Evolutionary conservation across 2,329 filamentous ascomycete genomes (phyloP).

Genomic region (Huntiella decipiens): DNA sequence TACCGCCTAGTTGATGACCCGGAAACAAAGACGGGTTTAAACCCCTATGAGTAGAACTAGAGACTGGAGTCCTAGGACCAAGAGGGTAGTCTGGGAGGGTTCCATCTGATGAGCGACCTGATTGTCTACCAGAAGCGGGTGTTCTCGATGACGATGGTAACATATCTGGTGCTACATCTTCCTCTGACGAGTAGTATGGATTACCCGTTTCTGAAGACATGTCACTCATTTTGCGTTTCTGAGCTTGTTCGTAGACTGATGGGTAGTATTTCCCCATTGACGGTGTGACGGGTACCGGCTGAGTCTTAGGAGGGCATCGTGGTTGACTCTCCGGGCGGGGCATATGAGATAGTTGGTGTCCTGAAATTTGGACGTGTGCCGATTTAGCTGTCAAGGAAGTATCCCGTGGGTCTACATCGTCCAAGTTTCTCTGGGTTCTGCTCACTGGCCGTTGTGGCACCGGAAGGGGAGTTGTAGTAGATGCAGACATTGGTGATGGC

Average conservation of each 20-base stretch:
- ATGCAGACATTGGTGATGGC: slow-evolving; percentile 3
- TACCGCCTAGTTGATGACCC: not conserved
- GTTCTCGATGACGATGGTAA: no score
- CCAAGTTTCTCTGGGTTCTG: not conserved
- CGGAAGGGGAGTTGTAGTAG: not conserved
- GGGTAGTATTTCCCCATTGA: slow-evolving; percentile 46
- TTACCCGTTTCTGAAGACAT: not conserved
- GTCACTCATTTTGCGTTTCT: slow-evolving; percentile 11
- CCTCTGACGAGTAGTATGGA: slow-evolving; percentile 9
- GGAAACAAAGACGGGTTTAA: no score
- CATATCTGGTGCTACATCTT: not conserved
- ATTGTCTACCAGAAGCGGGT: no score
- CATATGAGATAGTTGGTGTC: not conserved
- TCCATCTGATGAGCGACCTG: no score
- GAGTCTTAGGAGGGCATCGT: not conserved
- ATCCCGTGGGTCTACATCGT: slow-evolving; percentile 9
- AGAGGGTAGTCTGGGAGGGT: no score
- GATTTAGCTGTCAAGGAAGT: not conserved
- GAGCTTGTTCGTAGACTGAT: slow-evolving; percentile 34
- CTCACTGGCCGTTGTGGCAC: not conserved
- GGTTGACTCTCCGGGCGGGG: not conserved
- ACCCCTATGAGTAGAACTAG: no score
- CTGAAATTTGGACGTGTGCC: not conserved
- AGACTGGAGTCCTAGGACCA: no score
- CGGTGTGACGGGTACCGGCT: slow-evolving; percentile 18